phyloP scores from a whole-genome alignment of 1,284 basidiomycete genomes.

The Ustilago xerochloae region DNA sequence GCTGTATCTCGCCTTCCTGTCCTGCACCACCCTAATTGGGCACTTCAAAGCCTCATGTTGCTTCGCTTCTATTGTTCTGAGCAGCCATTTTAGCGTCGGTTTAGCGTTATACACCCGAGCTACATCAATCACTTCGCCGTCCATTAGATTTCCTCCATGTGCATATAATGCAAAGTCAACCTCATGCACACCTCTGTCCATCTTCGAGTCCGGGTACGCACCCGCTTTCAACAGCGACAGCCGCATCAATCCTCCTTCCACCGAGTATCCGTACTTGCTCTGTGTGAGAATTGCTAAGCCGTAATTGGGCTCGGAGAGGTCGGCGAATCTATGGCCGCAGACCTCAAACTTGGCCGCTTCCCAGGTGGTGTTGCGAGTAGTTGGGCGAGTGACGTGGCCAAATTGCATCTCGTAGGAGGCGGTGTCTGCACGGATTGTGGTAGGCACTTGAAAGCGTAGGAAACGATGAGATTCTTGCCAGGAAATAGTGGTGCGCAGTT shows the following conservation, averaged over 20 bases:
- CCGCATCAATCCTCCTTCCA: constrained; percentile 74
- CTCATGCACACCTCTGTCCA: constrained; percentile 79
- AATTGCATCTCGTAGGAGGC: constrained; percentile 95
- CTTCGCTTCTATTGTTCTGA: constrained; percentile 2
- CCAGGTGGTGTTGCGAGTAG: constrained; percentile 83
- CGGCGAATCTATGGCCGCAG: constrained; percentile 79
- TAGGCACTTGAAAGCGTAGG: constrained; percentile 82
- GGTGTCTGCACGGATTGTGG: constrained; percentile 81
- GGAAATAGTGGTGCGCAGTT: constrained; percentile 86
- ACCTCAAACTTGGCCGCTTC: constrained; percentile 78
- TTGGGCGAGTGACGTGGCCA: constrained; percentile 86
- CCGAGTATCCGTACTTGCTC: constrained; percentile 74
- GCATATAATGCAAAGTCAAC: constrained; percentile 60
- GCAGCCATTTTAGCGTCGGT: constrained; percentile 82
- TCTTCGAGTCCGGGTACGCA: constrained; percentile 89
- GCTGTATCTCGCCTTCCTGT: constrained; percentile 16
- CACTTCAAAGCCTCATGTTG: constrained; percentile 12
- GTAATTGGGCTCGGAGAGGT: constrained; percentile 80
- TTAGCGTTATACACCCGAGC: constrained; percentile 54
- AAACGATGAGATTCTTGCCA: constrained; percentile 74
- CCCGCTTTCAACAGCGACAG: constrained; percentile 88
- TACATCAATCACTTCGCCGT: constrained; percentile 51
- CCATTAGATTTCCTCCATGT: constrained; percentile 64
- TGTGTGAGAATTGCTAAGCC: constrained; percentile 88
- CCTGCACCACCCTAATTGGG: constrained; percentile 29